Evolutionary conservation across 805 yeast species (phyloP).

Genomic region (Barnettozyma populi): DNA sequence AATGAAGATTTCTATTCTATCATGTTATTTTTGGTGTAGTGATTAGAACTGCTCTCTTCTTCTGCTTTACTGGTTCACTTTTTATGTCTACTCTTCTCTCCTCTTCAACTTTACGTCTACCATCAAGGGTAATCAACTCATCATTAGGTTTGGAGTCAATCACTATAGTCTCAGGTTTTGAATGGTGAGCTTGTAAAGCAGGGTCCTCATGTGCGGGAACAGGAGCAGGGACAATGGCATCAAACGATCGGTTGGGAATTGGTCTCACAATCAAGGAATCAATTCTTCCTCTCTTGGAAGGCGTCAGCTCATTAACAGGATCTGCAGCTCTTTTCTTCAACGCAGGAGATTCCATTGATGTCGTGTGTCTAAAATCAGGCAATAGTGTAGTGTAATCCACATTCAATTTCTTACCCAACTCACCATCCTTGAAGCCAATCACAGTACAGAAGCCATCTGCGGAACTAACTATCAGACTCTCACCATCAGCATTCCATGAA

Average conservation of each 20-base stretch:
- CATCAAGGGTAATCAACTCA: not conserved
- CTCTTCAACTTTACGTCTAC: slow-evolving; percentile 17
- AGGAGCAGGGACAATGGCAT: not conserved
- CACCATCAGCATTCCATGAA: slow-evolving; percentile 79
- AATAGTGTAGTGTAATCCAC: slow-evolving; percentile 21
- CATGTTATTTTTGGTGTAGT: not conserved
- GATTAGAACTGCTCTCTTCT: slow-evolving; percentile 1
- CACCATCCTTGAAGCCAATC: slow-evolving; percentile 44
- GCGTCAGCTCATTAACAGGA: not conserved
- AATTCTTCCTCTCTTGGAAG: slow-evolving; percentile 8
- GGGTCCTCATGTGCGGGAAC: not conserved
- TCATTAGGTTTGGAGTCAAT: not conserved
- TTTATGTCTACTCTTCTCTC: slow-evolving; percentile 23
- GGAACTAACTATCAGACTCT: slow-evolving; percentile 63
- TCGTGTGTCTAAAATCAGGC: slow-evolving; percentile 11
- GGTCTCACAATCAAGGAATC: not conserved
- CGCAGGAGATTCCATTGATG: not conserved
- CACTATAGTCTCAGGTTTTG: not conserved
- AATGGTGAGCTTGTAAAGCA: not conserved
- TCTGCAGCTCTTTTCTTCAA: slow-evolving; percentile 2
- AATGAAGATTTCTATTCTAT: not conserved
- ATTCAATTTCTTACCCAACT: slow-evolving; percentile 48
- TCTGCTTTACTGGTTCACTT: slow-evolving; percentile 4
- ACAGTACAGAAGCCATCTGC: slow-evolving; percentile 91
- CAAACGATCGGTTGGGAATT: not conserved